These are phyloP conservation scores for Aquanectria penicillioides DNA, from an alignment of 2,329 filamentous ascomycete genomes.

Conservation along the genomic window DNA sequence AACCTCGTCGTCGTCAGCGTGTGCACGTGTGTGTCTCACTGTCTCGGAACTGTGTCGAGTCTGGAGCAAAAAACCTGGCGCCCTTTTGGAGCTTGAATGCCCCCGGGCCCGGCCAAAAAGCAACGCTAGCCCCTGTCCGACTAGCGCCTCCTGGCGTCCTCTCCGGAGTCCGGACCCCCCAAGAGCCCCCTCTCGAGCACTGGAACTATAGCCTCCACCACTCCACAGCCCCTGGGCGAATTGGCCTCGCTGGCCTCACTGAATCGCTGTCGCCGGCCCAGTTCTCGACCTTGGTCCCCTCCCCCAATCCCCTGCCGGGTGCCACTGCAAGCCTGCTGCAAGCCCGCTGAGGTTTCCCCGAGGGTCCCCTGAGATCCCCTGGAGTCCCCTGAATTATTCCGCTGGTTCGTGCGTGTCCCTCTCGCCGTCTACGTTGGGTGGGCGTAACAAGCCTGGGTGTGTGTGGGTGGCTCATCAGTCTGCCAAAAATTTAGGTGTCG, in stretches of 20 bases:
- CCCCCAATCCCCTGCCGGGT: background rate
- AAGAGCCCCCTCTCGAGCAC: conserved; percentile 13
- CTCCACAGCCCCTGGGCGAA: conserved; percentile 4
- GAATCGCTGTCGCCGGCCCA: conserved; percentile 7
- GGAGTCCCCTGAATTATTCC: conserved; percentile 29
- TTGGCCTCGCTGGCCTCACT: conserved; percentile 17
- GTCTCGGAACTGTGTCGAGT: conserved; percentile 5
- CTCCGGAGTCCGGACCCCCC: background rate
- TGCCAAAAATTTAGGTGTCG: conserved; percentile 22
- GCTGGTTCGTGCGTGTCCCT: conserved; percentile 39
- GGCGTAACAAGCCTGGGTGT: conserved; percentile 23
- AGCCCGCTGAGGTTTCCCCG: conserved; percentile 17
- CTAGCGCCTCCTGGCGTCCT: conserved; percentile 9
- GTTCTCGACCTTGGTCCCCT: conserved; percentile 7
- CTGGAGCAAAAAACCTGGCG: conserved; percentile 7
- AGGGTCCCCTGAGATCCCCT: conserved; percentile 27
- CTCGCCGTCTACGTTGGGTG: conserved; percentile 34
- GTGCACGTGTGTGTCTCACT: conserved; percentile 24
- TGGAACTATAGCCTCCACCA: conserved; percentile 10
- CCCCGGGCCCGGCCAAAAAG: background rate
- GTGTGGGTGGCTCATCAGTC: conserved; percentile 25
- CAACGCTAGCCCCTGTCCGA: conserved; percentile 8
- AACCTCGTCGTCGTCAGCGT: conserved; percentile 23
- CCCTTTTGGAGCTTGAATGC: conserved; percentile 11
- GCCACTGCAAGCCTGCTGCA: conserved; percentile 24